A percentile compares a stretch with the other conserved stretches of the same genome.
Conservation (phyloP, 73 alveolate genomes). For the Uronychia setigera region DNA sequence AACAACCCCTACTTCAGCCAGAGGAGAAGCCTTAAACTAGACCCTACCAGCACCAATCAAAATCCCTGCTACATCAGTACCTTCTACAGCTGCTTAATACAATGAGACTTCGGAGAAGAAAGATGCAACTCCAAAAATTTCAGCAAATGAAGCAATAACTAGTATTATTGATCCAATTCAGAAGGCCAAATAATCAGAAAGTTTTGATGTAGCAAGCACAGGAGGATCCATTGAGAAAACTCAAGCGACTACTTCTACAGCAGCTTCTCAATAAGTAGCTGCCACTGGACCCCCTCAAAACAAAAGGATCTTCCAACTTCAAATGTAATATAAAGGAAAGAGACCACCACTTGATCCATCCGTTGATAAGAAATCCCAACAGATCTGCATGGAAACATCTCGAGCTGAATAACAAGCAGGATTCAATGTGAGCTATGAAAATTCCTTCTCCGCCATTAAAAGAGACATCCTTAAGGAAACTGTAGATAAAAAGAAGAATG, state of each 20-base stretch:
- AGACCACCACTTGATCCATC: constrained; percentile 38
- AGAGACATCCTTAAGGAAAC: constrained; percentile 58
- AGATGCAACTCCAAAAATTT: not conserved
- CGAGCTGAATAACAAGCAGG: constrained; percentile 66
- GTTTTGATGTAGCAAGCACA: constrained; percentile 5
- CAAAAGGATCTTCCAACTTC: constrained; percentile 1
- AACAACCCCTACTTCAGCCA: not conserved
- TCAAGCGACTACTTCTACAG: no score
- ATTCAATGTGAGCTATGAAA: constrained; percentile 60
- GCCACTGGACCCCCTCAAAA: not conserved
- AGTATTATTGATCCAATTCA: not conserved
- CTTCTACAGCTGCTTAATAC: no score
- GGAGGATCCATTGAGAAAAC: constrained; percentile 12
- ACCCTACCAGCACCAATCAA: no score
- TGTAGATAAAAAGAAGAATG: constrained; percentile 46
- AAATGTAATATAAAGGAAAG: not conserved
- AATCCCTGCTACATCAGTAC: no score
- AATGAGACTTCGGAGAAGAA: not conserved
- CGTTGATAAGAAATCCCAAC: not conserved
- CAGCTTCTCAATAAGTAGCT: not conserved
- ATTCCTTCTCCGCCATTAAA: constrained; percentile 62
- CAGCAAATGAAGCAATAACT: not conserved
- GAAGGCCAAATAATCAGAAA: constrained; percentile 1
- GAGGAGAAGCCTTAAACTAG: not conserved
- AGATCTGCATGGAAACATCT: constrained; percentile 60